A percentile compares a stretch with the other conserved stretches of the same genome.
phyloP scores from a whole-genome alignment of 352 stramenopile genomes.

The Pythium pyrilobum region DNA sequence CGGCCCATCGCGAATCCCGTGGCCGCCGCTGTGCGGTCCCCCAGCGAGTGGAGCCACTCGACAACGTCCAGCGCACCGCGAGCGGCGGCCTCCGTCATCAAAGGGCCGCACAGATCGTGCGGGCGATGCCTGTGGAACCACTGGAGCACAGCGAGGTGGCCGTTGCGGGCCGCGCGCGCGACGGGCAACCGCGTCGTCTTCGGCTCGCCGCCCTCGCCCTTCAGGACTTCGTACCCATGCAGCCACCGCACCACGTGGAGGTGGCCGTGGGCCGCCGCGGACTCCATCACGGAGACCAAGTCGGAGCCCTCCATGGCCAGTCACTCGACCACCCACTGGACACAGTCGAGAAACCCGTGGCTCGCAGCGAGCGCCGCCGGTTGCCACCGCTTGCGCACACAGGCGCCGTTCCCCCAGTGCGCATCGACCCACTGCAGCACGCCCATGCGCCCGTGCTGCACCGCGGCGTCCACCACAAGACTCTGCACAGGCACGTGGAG shows the following conservation, averaged over 20 bases:
- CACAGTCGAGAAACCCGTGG: conserved; percentile 3
- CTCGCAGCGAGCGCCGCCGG: too few species aligned
- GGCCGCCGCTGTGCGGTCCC: background rate
- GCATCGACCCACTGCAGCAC: conserved; percentile 5
- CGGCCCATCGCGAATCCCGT: background rate
- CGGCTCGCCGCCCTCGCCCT: background rate
- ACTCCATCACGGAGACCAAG: background rate
- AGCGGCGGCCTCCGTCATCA: background rate
- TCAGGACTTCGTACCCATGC: background rate
- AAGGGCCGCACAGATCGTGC: background rate
- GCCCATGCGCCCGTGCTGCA: background rate
- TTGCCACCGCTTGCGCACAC: background rate
- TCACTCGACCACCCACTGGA: background rate
- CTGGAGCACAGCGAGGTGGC: conserved; percentile 11
- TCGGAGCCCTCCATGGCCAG: background rate
- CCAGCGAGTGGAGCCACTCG: conserved; percentile 8
- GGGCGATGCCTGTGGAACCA: conserved; percentile 6
- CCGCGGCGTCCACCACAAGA: background rate
- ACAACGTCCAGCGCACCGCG: conserved; percentile 3
- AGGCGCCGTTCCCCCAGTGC: background rate
- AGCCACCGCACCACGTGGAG: conserved; percentile 9
- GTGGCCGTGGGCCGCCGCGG: background rate
- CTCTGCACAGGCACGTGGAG: background rate
- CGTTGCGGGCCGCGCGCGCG: background rate
- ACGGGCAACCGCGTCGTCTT: background rate